These are phyloP conservation scores for Elongisporangium anandrum DNA, from an alignment of 352 stramenopile species.

Conservation along the genomic window DNA sequence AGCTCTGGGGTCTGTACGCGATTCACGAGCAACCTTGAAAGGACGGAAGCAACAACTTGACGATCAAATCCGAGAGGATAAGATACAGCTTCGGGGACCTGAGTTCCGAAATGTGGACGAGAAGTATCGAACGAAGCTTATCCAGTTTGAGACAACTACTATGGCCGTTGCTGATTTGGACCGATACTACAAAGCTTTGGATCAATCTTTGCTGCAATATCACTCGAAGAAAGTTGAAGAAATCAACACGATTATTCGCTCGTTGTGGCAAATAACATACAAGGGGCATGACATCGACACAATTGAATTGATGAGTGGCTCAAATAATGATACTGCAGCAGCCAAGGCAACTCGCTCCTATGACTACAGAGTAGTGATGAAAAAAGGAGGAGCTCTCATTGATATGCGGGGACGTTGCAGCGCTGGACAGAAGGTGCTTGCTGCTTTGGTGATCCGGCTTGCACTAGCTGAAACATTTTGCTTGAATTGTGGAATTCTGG, in stretches of 20 bases:
- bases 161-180: constrained; percentile 97
- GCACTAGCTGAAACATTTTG: constrained; percentile 99
- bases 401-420: constrained; percentile 99
- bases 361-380: constrained; percentile 99
- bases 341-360: constrained; percentile 85
- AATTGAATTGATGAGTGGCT: constrained; percentile 96
- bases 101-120: constrained; percentile 94
- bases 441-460: constrained; percentile 96
- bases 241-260: constrained; percentile 99
- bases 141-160: constrained; percentile 94
- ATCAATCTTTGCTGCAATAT: constrained; percentile 96
- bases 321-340: constrained; percentile 62
- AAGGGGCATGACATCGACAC: constrained; percentile 99
- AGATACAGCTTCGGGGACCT: constrained; percentile 40
- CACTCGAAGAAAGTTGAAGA: constrained; percentile 98
- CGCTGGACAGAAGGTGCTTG: constrained; percentile 96
- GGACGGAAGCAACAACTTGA: constrained; percentile 56
- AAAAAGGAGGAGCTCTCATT: constrained; percentile 92
- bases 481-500: constrained; percentile 97
- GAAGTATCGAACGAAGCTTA: constrained; percentile 91
- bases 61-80: constrained; percentile 53
- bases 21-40: constrained; percentile 30
- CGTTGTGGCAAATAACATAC: constrained; percentile 98
- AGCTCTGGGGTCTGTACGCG: constrained; percentile 19
- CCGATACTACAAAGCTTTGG: constrained; percentile 95